Evolutionary conservation across 106 monocot species (phyloP), one percentile per base, ranked within the genome.

Genomic region (Triglochin maritima): DNA sequence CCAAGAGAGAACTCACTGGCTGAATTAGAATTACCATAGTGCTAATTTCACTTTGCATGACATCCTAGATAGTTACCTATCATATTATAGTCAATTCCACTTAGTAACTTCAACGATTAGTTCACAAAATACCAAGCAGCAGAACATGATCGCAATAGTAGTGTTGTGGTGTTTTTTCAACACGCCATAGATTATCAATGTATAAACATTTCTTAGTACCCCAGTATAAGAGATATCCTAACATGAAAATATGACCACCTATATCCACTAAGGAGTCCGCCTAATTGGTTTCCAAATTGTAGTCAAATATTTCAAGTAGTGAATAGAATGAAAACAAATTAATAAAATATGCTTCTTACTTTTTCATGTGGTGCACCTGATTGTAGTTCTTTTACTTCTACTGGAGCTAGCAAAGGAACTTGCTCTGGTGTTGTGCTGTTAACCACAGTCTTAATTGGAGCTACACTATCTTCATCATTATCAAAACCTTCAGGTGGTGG

Each of bases 401-500:
- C 72, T 47, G 61, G 2, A 52, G 71, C 65, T 57, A 87, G 69
- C 52, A 95, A 65, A 17, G 90, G 87, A 49, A 73, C 79, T 63
- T 82, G 62, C 62, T 87, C 82, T 63, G 85, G 71, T 50, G 57
- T 62, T 72, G 55, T 44, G 77, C 72, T 78, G 60, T 53, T 49
- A 10, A n/a, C n/a, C n/a, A 41, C 71, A 9, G 41, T 49, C 49
- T 70, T 83, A 46, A 29, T 81, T 66, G 87, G 81, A 74, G 87
- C 80, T 47, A 70, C 78, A 42, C 61, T 80, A 61, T 77, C 83
- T 60, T 81, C 85, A 66, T 9, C 13, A 7, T 47, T 48, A 81
- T 96, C 86, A 74, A 80, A 94, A 70, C 78, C 80, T 17, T 80
- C 85, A 49, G 74, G 75, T 57, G 95, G 95, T 67, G 87, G 95